Percentiles rank a stretch among this genome's conserved stretches.
phyloP scores from a whole-genome alignment of 306 rosid species.

The Alnus rubra region DNA sequence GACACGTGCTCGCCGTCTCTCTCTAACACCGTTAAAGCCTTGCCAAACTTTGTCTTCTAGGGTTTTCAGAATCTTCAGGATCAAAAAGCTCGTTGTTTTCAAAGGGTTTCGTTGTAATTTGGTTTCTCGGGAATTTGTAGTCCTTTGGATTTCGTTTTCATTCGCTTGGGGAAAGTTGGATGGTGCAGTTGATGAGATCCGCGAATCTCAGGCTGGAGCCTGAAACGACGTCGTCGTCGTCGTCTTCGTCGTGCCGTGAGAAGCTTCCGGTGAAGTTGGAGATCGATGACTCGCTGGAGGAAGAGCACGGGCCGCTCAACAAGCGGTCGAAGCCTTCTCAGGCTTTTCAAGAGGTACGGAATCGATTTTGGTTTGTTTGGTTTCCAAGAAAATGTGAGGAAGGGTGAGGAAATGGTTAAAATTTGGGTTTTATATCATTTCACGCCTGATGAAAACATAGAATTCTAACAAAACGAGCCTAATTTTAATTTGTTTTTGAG shows the following conservation, averaged over 20 bases:
- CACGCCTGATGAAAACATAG: neutral
- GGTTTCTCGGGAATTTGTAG: conserved; percentile 2
- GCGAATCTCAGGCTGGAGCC: conserved; percentile 40
- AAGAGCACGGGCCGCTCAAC: conserved; percentile 52
- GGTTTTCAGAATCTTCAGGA: conserved; percentile 46
- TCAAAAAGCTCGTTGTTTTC: neutral
- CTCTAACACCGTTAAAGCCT: conserved; percentile 31
- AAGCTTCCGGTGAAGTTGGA: conserved; percentile 64
- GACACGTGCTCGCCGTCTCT: conserved; percentile 43
- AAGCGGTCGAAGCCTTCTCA: conserved; percentile 66
- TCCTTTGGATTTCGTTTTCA: neutral
- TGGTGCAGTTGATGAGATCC: conserved; percentile 70
- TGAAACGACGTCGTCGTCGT: conserved; percentile 34
- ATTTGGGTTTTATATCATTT: neutral
- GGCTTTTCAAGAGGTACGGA: conserved; percentile 49
- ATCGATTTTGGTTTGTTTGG: conserved; percentile 8
- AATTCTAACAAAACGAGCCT: neutral
- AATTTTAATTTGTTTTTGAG: neutral
- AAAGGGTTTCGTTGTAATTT: conserved; percentile 6
- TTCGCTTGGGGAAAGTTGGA: conserved; percentile 7
- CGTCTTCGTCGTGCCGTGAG: conserved; percentile 40
- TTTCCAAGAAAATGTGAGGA: conserved; percentile 1
- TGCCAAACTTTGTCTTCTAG: conserved; percentile 21
- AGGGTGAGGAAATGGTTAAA: neutral
- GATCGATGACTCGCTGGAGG: conserved; percentile 70